phyloP scores from a whole-genome alignment of 495 filamentous ascomycete genomes.

The Penicillium steckii region DNA sequence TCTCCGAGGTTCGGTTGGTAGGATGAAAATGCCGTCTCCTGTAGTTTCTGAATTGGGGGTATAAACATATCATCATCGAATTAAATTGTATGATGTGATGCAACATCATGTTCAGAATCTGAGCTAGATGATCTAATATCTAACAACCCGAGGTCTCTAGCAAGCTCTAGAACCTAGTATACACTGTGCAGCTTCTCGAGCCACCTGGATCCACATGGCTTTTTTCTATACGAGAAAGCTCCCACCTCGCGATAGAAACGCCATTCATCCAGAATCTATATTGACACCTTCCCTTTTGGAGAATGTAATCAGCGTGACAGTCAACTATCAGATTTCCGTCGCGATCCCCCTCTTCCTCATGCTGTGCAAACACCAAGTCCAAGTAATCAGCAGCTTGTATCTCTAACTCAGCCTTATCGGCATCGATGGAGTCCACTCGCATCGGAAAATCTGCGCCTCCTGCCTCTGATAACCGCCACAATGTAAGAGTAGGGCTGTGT shows the following conservation, averaged over 20 bases:
- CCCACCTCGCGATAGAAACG: constrained; percentile 33
- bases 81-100: not conserved
- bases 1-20: not conserved
- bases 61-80: not conserved
- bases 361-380: not conserved
- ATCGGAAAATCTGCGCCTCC: not conserved
- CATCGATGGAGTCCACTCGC: constrained; percentile 4
- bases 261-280: constrained; percentile 35
- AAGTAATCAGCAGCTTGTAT: not conserved
- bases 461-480: constrained; percentile 16
- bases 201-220: not conserved
- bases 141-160: not conserved
- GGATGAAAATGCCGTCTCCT: not conserved
- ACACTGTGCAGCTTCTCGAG: not conserved
- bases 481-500: not conserved
- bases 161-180: not conserved
- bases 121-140: no score
- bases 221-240: constrained; percentile 4
- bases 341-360: not conserved
- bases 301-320: not conserved
- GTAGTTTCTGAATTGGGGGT: not conserved
- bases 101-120: no score
- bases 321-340: not conserved
- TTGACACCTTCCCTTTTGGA: not conserved
- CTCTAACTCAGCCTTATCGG: not conserved